A percentile compares a stretch with the other conserved stretches of the same genome.
Conservation (phyloP, 257 asterid species). For the Solanum pimpinellifolium region DNA sequence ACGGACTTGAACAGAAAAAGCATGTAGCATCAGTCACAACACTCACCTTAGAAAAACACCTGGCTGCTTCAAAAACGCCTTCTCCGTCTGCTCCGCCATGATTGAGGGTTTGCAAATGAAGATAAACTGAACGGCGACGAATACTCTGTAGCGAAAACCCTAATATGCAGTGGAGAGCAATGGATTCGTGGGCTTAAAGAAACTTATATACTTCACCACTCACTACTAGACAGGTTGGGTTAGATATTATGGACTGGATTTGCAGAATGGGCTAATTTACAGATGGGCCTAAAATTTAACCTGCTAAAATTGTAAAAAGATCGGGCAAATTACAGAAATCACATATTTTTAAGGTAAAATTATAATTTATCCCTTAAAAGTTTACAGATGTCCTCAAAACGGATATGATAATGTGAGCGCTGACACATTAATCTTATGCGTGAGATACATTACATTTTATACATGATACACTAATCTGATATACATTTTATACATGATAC, state of each 20-base stretch:
- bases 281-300: neutral
- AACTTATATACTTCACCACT: neutral
- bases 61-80: constrained; percentile 11
- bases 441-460: no score
- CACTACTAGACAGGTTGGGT: neutral
- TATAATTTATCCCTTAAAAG: no score
- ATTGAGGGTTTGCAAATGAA: neutral
- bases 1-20: neutral
- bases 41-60: constrained; percentile 6
- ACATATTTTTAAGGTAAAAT: no score
- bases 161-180: neutral
- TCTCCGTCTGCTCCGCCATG: constrained; percentile 12
- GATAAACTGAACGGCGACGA: neutral
- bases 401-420: no score
- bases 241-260: neutral
- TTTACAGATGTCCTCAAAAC: no score
- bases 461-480: no score
- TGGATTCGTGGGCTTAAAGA: neutral
- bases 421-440: no score
- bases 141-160: neutral
- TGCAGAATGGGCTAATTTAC: neutral
- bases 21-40: neutral
- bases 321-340: no score
- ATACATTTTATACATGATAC: no score
- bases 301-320: no score